Evolutionary conservation across 1,284 basidiomycete genomes (phyloP).

Genomic region (Bjerkandera adusta): DNA sequence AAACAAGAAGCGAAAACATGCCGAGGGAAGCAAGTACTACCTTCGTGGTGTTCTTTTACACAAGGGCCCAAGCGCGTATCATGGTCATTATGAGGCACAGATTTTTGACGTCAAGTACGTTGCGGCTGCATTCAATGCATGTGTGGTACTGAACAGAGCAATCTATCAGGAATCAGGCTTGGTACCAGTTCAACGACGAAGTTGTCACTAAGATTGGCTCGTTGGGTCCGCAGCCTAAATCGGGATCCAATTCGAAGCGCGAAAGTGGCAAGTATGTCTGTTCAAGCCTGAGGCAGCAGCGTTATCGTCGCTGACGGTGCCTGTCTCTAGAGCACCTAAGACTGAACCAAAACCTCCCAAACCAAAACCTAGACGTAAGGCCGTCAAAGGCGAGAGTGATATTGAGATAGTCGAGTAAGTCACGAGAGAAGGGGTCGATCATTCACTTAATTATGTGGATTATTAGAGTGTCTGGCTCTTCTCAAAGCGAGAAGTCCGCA

Average conservation of each 20-base stretch:
- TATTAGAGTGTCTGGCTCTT: neutral
- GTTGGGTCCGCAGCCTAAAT: slow-evolving; percentile 42
- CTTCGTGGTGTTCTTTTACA: slow-evolving; percentile 82
- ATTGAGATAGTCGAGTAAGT: slow-evolving; percentile 33
- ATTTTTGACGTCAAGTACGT: slow-evolving; percentile 76
- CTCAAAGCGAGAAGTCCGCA: neutral
- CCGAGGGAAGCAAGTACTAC: slow-evolving; percentile 56
- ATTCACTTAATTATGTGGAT: neutral
- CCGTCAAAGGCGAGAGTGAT: slow-evolving; percentile 57
- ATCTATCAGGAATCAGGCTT: slow-evolving; percentile 56
- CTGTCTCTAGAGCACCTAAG: neutral
- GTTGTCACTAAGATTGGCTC: slow-evolving; percentile 58
- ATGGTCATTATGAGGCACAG: slow-evolving; percentile 91
- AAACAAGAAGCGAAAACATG: slow-evolving; percentile 16
- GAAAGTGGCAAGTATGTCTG: slow-evolving; percentile 4
- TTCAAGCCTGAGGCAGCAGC: neutral
- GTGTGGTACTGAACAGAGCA: no score
- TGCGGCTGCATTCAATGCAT: neutral
- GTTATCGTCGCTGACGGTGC: neutral
- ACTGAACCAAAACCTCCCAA: slow-evolving; percentile 16
- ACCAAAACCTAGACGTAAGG: slow-evolving; percentile 23
- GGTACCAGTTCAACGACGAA: slow-evolving; percentile 92
- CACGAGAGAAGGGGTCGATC: no score
- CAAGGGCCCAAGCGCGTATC: slow-evolving; percentile 84
- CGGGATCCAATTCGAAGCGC: slow-evolving; percentile 13